phyloP scores from a whole-genome alignment of 345 rosid species.

The Trapa incisa region DNA sequence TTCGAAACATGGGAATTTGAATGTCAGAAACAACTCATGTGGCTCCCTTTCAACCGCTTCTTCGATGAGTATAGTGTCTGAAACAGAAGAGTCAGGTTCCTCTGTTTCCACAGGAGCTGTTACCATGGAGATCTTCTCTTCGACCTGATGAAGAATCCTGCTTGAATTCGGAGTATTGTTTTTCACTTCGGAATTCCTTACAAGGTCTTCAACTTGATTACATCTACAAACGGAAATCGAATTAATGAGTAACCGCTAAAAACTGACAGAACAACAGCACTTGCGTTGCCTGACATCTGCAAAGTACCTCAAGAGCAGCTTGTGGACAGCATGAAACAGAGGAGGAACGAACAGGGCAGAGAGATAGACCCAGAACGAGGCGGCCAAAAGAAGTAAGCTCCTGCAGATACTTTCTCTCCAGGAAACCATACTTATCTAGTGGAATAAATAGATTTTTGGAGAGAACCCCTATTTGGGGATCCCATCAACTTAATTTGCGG shows the following conservation, averaged over 20 bases:
- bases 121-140: neutral
- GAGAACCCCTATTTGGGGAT: slow-evolving; percentile 1
- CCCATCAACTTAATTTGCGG: slow-evolving; percentile 28
- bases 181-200: slow-evolving; percentile 9
- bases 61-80: neutral
- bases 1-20: slow-evolving; percentile 50
- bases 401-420: slow-evolving; percentile 12
- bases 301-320: slow-evolving; percentile 25
- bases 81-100: slow-evolving; percentile 3
- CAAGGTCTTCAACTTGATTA: slow-evolving; percentile 9
- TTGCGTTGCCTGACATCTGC: neutral
- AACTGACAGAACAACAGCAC: neutral
- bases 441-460: slow-evolving; percentile 13
- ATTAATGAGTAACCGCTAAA: slow-evolving; percentile 1
- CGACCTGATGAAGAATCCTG: neutral
- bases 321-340: slow-evolving; percentile 26
- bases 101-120: slow-evolving; percentile 11
- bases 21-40: slow-evolving; percentile 45
- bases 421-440: slow-evolving; percentile 25
- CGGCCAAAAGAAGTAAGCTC: slow-evolving; percentile 22
- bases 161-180: neutral
- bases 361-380: slow-evolving; percentile 33
- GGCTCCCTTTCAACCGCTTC: slow-evolving; percentile 15
- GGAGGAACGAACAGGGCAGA: slow-evolving; percentile 23
- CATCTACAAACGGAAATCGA: slow-evolving; percentile 16